Evolutionary conservation across 2,329 filamentous ascomycete genomes (phyloP), one percentile per base, ranked within the genome.

Genomic region (Diplocarpon mali): DNA sequence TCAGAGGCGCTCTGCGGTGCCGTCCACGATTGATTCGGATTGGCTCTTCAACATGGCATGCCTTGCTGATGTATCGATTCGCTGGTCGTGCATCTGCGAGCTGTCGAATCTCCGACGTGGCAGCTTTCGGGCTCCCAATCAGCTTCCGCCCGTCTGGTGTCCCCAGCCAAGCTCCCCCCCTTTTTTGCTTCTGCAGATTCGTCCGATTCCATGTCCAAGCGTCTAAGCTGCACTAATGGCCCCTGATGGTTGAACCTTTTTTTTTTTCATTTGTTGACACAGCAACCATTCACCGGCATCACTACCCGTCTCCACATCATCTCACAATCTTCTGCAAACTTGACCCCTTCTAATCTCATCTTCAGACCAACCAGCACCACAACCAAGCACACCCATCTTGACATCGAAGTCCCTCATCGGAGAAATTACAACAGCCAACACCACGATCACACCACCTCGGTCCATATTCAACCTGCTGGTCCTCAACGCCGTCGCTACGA

Each of bases 301-400:
- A 32, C 30, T 32, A 3, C 10, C 5, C 30, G 11, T 14, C 30
- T 32, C n/a, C 30, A 32, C 30, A 32, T 14, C 30, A 12, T 32
- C 30, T 12, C 9, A 12, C 30, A n/a, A 45, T 47, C 35, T 46
- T 50, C 51, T 50, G 49, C 45, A 51, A 45, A 44, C 42, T 44
- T 4, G 11, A 32, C 10, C 39, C 38, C 38, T 40, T 42, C 54
- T 56, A 41, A 59, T 56, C 44, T 51, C 48, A 48, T 50, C 45
- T 52, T 48, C 51, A 60, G 59, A 58, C 54, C 60, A 45, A 50
- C 67, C 54, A 65, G 65, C 46, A 57, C 63, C 52, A 62, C 66
- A 51, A 63, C 69, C 52, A 24, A 24, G 20, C 20, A 24, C 20
- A 63, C 62, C 49, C 70, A 73, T 56, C 27, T 45, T 32, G 32